These are phyloP conservation scores for Phytopythium montanum DNA, from an alignment of 352 stramenopile genomes.

Conservation along the genomic window DNA sequence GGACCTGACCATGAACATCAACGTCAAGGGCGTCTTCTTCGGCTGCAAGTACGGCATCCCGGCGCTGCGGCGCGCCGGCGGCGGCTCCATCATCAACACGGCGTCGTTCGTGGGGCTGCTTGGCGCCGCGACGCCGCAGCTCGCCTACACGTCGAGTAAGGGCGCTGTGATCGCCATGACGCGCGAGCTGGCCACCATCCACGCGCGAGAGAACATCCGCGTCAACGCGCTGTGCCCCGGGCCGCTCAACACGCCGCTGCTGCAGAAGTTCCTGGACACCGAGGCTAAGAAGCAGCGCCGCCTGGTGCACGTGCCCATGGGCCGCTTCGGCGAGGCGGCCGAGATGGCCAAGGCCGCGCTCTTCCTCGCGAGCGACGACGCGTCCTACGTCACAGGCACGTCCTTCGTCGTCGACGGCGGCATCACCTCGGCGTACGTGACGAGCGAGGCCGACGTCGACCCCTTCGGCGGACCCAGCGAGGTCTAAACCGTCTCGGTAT, in stretches of 20 bases:
- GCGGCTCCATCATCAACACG: conserved; percentile 87
- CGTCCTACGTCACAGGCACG: conserved; percentile 85
- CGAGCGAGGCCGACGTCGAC: conserved; percentile 72
- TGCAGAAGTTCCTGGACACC: conserved; percentile 85
- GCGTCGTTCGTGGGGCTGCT: conserved; percentile 83
- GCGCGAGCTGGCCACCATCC: conserved; percentile 80
- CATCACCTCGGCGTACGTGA: conserved; percentile 86
- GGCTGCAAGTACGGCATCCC: conserved; percentile 87
- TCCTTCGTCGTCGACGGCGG: conserved; percentile 88
- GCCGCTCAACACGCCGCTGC: conserved; percentile 80
- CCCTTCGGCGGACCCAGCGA: conserved; percentile 79
- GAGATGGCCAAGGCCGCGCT: conserved; percentile 88
- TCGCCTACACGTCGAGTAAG: conserved; percentile 88
- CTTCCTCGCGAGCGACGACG: conserved; percentile 82
- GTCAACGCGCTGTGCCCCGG: conserved; percentile 86
- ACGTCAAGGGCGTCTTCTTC: conserved; percentile 89
- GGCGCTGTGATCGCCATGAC: conserved; percentile 86
- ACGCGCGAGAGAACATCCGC: conserved; percentile 85
- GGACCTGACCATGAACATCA: conserved; percentile 86
- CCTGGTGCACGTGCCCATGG: conserved; percentile 87
- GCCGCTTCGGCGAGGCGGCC: conserved; percentile 77
- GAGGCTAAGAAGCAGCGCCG: conserved; percentile 85
- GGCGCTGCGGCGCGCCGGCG: conserved; percentile 69
- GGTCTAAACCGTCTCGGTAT: conserved; percentile 29
- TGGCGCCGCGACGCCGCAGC: conserved; percentile 76